Evolutionary conservation across 345 rosid genomes (phyloP), one percentile per base, ranked within the genome.

Genomic region (Nasturtium officinale): DNA sequence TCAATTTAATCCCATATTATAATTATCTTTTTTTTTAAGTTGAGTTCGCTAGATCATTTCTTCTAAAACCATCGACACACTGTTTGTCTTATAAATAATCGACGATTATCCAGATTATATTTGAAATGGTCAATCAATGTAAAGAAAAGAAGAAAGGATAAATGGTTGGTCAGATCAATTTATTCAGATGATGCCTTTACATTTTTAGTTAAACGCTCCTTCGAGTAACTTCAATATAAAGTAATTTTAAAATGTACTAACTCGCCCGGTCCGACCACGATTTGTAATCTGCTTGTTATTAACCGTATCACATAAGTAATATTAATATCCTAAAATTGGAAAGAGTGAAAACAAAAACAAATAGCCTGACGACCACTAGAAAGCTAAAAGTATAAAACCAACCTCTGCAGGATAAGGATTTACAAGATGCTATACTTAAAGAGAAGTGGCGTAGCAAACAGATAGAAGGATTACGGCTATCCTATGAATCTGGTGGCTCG

Each of bases 401-500:
- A 64, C 32, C 72, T 71, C 79, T 76, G 53, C 52, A 46, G 9
- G 40, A 6, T 35, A 48, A 55, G 56, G 42, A 71, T 65, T 58
- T 77, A 77, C 80, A 77, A 77, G 33, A 61, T 67, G 61, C 45
- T 48, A 61, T 43, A 32, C 32, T 10, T 63, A 26, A 45, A 69
- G 52, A 45, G 64, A 45, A 37, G 45, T 42, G 38, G 0, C n/a
- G 57, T 52, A 37, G 43, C 45, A 75, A 29, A 30, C 17, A 43
- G 16, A 10, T 9, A 29, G 28, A 62, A 10, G 52, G n/a, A 12
- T n/a, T n/a, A n/a, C n/a, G n/a, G n/a, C n/a, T n/a, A 15, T 12
- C 32, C 25, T 66, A 71, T 20, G 63, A 38, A 63, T 77, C 80
- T 53, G 20, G 21, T 59, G 72, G 80, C 80, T 77, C 80, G 11